A percentile compares a stretch with the other conserved stretches of the same genome.
Conservation (phyloP, 1,284 basidiomycete genomes). For the Malassezia vespertilionis region DNA sequence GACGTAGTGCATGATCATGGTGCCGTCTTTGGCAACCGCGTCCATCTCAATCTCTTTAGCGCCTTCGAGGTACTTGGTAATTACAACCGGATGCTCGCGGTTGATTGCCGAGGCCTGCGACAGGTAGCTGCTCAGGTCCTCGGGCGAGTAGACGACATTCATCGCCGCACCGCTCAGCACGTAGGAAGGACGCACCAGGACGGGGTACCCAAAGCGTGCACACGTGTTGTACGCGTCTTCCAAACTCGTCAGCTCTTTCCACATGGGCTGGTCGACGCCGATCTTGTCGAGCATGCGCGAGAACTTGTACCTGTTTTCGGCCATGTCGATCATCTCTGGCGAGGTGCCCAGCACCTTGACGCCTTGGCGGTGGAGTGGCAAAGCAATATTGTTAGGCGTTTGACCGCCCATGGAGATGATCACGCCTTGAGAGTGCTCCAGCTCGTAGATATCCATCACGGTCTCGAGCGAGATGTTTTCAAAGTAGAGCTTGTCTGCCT, state of each 20-base stretch:
- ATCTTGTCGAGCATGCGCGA: constrained; percentile 94
- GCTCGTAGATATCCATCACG: constrained; percentile 92
- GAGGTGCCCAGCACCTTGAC: constrained; percentile 97
- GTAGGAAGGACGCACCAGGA: constrained; percentile 92
- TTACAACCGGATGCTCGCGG: constrained; percentile 92
- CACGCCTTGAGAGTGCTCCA: constrained; percentile 75
- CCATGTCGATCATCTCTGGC: constrained; percentile 98
- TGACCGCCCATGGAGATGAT: constrained; percentile 98
- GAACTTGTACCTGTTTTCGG: constrained; percentile 99
- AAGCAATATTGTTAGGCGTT: constrained; percentile 94
- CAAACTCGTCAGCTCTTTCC: constrained; percentile 91
- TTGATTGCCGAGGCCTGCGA: constrained; percentile 94
- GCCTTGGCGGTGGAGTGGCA: constrained; percentile 84
- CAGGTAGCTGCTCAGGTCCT: constrained; percentile 82
- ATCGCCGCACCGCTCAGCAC: constrained; percentile 96
- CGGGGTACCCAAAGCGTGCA: constrained; percentile 63
- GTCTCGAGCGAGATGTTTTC: constrained; percentile 96
- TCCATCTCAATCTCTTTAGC: constrained; percentile 99
- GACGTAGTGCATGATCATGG: constrained; percentile 98
- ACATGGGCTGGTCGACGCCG: constrained; percentile 88
- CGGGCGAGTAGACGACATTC: constrained; percentile 91
- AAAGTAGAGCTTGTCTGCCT: constrained; percentile 94
- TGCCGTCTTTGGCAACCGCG: constrained; percentile 88
- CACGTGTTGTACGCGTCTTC: constrained; percentile 61
- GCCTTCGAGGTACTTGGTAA: constrained; percentile 97